phyloP scores from a whole-genome alignment of 805 yeast genomes.

The Lachancea waltii region DNA sequence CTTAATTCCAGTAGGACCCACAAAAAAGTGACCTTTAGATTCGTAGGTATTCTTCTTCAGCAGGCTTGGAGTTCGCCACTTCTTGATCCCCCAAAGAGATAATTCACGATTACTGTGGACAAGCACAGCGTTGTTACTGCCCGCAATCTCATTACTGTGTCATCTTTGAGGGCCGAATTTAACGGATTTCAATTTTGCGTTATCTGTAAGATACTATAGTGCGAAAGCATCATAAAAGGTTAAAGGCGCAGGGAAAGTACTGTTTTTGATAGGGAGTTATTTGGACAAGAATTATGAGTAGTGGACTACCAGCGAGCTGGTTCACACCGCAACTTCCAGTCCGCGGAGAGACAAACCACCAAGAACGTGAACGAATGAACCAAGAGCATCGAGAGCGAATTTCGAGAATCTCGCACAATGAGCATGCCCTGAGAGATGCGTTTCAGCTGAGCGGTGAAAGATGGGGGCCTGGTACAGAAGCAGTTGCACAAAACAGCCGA shows the following conservation, averaged over 20 bases:
- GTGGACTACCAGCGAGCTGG: constrained; percentile 21
- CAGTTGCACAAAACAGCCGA: neutral
- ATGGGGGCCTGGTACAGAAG: neutral
- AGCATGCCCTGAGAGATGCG: constrained; percentile 16
- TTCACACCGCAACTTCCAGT: constrained; percentile 16
- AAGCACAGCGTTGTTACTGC: too few relatives aligned
- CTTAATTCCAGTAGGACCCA: neutral
- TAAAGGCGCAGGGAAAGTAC: neutral
- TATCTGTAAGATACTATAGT: too few relatives aligned
- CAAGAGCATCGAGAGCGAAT: constrained; percentile 20
- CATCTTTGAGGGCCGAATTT: too few relatives aligned
- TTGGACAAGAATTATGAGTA: constrained; percentile 5
- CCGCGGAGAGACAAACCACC: constrained; percentile 13
- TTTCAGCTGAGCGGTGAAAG: constrained; percentile 11
- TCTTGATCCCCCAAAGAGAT: too few relatives aligned
- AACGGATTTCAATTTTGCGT: too few relatives aligned
- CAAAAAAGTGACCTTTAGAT: too few relatives aligned
- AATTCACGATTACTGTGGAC: too few relatives aligned
- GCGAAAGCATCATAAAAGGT: too few relatives aligned
- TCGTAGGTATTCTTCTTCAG: too few relatives aligned
- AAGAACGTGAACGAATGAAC: constrained; percentile 14
- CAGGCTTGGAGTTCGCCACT: too few relatives aligned
- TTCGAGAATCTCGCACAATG: constrained; percentile 18
- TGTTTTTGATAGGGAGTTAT: too few relatives aligned
- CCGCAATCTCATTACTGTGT: too few relatives aligned